A percentile compares a stretch with the other conserved stretches of the same genome.
Evolutionary conservation across 805 yeast species (phyloP).

Genomic region (Kodamaea hsintzibuensis): DNA sequence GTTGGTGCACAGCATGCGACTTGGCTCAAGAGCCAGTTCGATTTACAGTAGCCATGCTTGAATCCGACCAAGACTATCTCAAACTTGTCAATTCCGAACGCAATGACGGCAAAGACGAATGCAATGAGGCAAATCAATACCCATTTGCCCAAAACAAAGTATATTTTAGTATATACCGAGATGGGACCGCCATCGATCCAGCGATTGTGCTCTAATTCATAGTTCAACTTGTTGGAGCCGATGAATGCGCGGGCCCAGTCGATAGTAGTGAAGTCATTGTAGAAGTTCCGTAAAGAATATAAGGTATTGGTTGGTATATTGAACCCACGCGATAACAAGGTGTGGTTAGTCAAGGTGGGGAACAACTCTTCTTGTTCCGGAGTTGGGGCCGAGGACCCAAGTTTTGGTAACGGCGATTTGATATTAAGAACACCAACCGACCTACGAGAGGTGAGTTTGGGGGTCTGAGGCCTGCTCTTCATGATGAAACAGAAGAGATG

Average conservation of each 20-base stretch:
- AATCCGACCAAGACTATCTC: slow-evolving; percentile 52
- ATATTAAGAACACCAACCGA: slow-evolving; percentile 7
- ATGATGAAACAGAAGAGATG: not conserved
- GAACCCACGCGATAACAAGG: slow-evolving; percentile 43
- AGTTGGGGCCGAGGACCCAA: slow-evolving; percentile 1
- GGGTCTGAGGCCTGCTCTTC: slow-evolving; percentile 3
- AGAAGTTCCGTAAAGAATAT: slow-evolving; percentile 36
- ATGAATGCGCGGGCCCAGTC: slow-evolving; percentile 58
- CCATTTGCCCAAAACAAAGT: slow-evolving; percentile 50
- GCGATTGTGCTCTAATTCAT: slow-evolving; percentile 35
- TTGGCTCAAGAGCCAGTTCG: slow-evolving; percentile 46
- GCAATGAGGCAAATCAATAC: slow-evolving; percentile 48
- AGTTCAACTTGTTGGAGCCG: slow-evolving; percentile 43
- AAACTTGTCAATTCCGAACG: slow-evolving; percentile 47
- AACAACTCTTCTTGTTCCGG: slow-evolving; percentile 1
- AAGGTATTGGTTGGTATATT: slow-evolving; percentile 16
- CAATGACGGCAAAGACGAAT: slow-evolving; percentile 48
- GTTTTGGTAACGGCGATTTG: slow-evolving; percentile 8
- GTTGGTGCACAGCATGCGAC: slow-evolving; percentile 31
- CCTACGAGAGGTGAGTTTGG: slow-evolving; percentile 5
- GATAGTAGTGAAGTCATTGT: slow-evolving; percentile 61
- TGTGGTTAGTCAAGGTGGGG: slow-evolving; percentile 5
- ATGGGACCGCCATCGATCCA: slow-evolving; percentile 15
- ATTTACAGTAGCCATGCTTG: slow-evolving; percentile 51
- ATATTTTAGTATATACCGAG: slow-evolving; percentile 25